A percentile compares a stretch with the other conserved stretches of the same genome.
Conservation (phyloP, 345 rosid genomes). For the Linum lewisii region DNA sequence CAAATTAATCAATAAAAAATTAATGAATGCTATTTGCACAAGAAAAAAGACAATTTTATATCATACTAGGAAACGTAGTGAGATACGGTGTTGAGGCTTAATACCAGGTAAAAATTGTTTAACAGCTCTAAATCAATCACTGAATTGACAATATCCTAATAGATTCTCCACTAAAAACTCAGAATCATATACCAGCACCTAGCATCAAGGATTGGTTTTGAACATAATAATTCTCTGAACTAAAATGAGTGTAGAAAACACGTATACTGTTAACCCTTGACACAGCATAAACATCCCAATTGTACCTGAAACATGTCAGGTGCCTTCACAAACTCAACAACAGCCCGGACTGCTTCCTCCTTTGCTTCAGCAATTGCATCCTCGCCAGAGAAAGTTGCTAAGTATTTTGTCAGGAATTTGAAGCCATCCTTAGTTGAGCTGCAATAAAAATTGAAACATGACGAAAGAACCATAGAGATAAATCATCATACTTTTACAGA, state of each 20-base stretch:
- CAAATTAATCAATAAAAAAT: slow-evolving; percentile 1
- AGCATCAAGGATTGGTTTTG: too few relatives aligned
- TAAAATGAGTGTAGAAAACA: too few relatives aligned
- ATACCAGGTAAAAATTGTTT: too few relatives aligned
- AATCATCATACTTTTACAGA: background rate
- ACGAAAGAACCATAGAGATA: background rate
- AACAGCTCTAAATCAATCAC: too few relatives aligned
- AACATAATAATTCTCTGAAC: background rate
- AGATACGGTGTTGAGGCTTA: too few relatives aligned
- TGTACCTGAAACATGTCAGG: slow-evolving; percentile 84
- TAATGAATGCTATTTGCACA: background rate
- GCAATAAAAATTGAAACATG: slow-evolving; percentile 14
- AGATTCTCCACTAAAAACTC: too few relatives aligned
- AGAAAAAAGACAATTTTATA: background rate
- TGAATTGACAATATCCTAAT: too few relatives aligned
- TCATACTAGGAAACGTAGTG: too few relatives aligned
- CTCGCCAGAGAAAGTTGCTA: slow-evolving; percentile 75
- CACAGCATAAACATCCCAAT: background rate
- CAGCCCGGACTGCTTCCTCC: slow-evolving; percentile 73
- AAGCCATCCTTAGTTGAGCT: slow-evolving; percentile 71
- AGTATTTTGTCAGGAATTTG: slow-evolving; percentile 64
- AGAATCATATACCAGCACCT: too few relatives aligned
- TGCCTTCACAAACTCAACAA: slow-evolving; percentile 79
- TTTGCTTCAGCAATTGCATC: slow-evolving; percentile 72
- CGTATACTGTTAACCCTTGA: background rate